Conservation (phyloP, 768 basidiomycete genomes). For the Cystobasidium tubakii region DNA sequence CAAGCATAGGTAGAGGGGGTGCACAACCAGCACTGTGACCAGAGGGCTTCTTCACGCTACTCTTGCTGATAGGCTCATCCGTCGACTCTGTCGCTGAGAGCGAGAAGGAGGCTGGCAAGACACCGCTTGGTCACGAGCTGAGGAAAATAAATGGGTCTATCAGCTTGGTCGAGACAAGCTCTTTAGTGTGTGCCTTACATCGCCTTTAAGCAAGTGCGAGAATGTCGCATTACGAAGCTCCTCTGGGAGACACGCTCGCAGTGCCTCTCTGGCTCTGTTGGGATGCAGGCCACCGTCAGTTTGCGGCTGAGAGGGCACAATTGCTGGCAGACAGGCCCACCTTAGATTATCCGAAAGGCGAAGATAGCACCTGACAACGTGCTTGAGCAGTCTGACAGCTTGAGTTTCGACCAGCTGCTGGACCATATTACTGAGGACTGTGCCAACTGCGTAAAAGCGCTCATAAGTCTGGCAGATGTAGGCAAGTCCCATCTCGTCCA, state of each 20-base stretch:
- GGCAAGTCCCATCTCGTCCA: constrained; percentile 93
- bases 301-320: neutral
- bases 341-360: constrained; percentile 91
- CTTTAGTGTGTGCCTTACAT: constrained; percentile 49
- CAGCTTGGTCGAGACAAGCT: neutral
- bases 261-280: constrained; percentile 81
- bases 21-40: too few relatives aligned
- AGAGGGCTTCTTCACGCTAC: too few relatives aligned
- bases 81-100: constrained; percentile 55
- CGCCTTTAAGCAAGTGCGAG: constrained; percentile 83
- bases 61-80: too few relatives aligned
- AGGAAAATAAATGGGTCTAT: neutral
- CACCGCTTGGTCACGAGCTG: constrained; percentile 82
- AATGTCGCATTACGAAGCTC: constrained; percentile 92
- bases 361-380: constrained; percentile 95
- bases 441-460: constrained; percentile 96
- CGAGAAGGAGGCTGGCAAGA: constrained; percentile 79
- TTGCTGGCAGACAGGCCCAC: constrained; percentile 53
- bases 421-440: constrained; percentile 98
- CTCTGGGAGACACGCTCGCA: constrained; percentile 91
- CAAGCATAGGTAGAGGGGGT: too few relatives aligned
- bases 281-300: too few relatives aligned
- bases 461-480: constrained; percentile 99
- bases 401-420: constrained; percentile 95
- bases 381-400: constrained; percentile 89